Conservation (phyloP, 306 rosid species). For the Citrullus colocynthis region DNA sequence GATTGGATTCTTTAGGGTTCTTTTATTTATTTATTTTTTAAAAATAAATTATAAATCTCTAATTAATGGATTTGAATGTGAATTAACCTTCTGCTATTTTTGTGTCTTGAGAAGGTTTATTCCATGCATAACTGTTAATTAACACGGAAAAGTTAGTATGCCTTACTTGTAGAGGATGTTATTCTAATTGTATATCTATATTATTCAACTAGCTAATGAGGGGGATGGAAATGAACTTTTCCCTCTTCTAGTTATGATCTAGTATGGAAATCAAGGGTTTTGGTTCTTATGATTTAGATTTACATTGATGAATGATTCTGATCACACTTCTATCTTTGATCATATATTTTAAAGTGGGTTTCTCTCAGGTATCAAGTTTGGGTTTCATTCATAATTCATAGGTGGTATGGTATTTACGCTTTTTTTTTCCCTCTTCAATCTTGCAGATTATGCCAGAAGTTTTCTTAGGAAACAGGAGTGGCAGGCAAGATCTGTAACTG, state of each 20-base stretch:
- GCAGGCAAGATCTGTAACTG: slow-evolving; percentile 25
- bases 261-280: not conserved
- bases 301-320: not conserved
- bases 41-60: not conserved
- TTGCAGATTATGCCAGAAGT: slow-evolving; percentile 29
- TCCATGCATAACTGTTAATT: too few species aligned
- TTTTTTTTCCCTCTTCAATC: not conserved
- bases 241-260: not conserved
- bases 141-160: too few species aligned
- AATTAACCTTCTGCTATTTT: too few species aligned
- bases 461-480: slow-evolving; percentile 32
- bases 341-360: not conserved
- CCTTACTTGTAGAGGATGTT: too few species aligned
- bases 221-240: too few species aligned
- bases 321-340: not conserved
- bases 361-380: not conserved
- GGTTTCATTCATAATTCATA: not conserved
- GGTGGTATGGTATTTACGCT: not conserved
- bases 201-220: too few species aligned
- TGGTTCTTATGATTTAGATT: not conserved
- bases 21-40: too few species aligned
- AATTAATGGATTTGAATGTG: not conserved
- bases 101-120: too few species aligned
- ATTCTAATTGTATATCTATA: too few species aligned
- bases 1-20: not conserved